Conservation (phyloP, 139 green algal genomes). For the Nannochloris sp. region DNA sequence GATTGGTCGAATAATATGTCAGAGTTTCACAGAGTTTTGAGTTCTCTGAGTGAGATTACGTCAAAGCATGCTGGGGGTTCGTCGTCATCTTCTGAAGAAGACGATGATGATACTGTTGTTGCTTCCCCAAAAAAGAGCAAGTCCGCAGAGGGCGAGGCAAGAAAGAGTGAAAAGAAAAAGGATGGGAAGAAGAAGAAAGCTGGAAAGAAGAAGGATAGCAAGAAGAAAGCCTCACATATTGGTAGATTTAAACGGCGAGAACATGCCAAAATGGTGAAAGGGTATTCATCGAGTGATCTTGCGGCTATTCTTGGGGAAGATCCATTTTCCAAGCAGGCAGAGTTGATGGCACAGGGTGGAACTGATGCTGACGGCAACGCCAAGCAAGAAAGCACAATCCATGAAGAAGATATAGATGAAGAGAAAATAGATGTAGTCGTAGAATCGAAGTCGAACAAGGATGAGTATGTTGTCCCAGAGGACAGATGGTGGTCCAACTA, state of each 20-base stretch:
- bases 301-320: slow-evolving; percentile 65
- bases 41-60: slow-evolving; percentile 53
- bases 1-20: slow-evolving; percentile 69
- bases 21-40: slow-evolving; percentile 58
- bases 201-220: not conserved
- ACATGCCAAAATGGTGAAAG: slow-evolving; percentile 52
- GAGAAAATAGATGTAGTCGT: not conserved
- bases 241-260: slow-evolving; percentile 60
- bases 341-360: not conserved
- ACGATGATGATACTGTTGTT: not conserved
- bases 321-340: slow-evolving; percentile 18
- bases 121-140: not conserved
- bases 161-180: slow-evolving; percentile 3
- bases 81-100: slow-evolving; percentile 13
- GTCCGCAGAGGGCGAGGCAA: slow-evolving; percentile 5
- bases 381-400: not conserved
- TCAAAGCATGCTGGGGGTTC: slow-evolving; percentile 17
- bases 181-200: slow-evolving; percentile 9
- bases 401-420: not conserved
- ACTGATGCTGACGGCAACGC: not conserved
- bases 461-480: not conserved
- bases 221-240: slow-evolving; percentile 35
- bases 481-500: slow-evolving; percentile 12
- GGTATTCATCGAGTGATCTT: slow-evolving; percentile 62
- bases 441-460: not conserved